phyloP scores from a whole-genome alignment of 148 eudicot species.

The Chenopodium album region DNA sequence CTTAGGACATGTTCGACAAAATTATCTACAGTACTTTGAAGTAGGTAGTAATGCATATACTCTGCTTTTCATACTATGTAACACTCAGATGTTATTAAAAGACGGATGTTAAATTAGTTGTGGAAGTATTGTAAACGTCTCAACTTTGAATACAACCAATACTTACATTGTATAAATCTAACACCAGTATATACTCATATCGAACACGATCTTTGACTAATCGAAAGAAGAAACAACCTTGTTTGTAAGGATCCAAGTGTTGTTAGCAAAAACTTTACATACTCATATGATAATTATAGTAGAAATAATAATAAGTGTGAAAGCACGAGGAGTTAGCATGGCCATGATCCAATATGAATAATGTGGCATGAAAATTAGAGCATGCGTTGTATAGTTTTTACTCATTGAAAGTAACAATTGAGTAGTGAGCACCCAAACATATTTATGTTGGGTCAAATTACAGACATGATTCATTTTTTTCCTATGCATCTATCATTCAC shows the following conservation, averaged over 20 bases:
- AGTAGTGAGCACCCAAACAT: conserved; percentile 11
- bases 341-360: conserved; percentile 23
- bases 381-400: conserved; percentile 10
- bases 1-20: too few relatives aligned
- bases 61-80: too few relatives aligned
- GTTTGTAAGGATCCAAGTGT: neutral
- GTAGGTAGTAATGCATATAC: too few relatives aligned
- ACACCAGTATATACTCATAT: too few relatives aligned
- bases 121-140: too few relatives aligned
- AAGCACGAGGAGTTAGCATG: conserved; percentile 11
- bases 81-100: too few relatives aligned
- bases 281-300: conserved; percentile 10
- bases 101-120: too few relatives aligned
- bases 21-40: too few relatives aligned
- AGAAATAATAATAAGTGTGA: neutral
- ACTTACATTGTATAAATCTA: too few relatives aligned
- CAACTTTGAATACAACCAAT: too few relatives aligned
- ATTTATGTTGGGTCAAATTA: conserved; percentile 16
- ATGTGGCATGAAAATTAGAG: conserved; percentile 12
- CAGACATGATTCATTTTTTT: conserved; percentile 14
- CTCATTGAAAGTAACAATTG: conserved; percentile 12
- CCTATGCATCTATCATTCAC: neutral
- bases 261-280: neutral
- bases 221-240: neutral
- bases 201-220: too few relatives aligned